A percentile compares a stretch with the other conserved stretches of the same genome.
These are phyloP conservation scores for Eremomyces bilateralis DNA, from an alignment of 495 filamentous ascomycete genomes.

Conservation along the genomic window DNA sequence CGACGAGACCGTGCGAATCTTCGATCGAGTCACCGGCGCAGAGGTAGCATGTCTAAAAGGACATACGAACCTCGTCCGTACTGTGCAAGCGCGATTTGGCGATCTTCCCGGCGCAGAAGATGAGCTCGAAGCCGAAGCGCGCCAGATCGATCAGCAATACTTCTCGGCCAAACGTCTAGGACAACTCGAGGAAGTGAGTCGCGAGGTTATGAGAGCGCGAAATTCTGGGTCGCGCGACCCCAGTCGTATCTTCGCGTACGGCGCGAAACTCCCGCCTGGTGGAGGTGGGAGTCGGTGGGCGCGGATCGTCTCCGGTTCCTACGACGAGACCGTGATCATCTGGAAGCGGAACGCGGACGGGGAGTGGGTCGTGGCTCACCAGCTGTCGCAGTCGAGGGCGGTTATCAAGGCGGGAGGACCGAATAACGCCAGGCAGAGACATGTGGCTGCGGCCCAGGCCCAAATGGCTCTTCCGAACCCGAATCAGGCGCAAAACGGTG, in stretches of 20 bases:
- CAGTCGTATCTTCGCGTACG: conserved; percentile 52
- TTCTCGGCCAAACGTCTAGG: conserved; percentile 29
- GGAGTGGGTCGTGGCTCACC: conserved; percentile 51
- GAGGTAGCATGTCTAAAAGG: conserved; percentile 72
- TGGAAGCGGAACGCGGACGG: conserved; percentile 74
- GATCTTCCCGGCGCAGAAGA: conserved; percentile 64
- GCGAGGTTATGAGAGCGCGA: conserved; percentile 28
- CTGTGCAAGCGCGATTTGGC: conserved; percentile 81
- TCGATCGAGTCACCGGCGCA: conserved; percentile 59
- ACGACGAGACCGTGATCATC: conserved; percentile 85
- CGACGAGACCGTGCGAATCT: conserved; percentile 87
- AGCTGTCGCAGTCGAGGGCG: conserved; percentile 47
- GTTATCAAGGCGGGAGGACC: conserved; percentile 21
- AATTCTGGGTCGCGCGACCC: conserved; percentile 61
- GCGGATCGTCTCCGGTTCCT: conserved; percentile 83
- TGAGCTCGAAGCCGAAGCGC: conserved; percentile 46
- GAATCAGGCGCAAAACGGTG: conserved; percentile 9
- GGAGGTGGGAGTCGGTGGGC: conserved; percentile 71
- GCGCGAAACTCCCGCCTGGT: conserved; percentile 68
- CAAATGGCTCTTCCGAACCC: neutral
- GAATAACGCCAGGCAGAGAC: conserved; percentile 3
- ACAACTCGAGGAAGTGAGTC: conserved; percentile 2
- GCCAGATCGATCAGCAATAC: conserved; percentile 46
- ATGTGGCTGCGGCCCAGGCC: conserved; percentile 4
- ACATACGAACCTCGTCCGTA: conserved; percentile 70